Evolutionary conservation across 805 yeast genomes (phyloP).

Genomic region (Yueomyces sinensis): DNA sequence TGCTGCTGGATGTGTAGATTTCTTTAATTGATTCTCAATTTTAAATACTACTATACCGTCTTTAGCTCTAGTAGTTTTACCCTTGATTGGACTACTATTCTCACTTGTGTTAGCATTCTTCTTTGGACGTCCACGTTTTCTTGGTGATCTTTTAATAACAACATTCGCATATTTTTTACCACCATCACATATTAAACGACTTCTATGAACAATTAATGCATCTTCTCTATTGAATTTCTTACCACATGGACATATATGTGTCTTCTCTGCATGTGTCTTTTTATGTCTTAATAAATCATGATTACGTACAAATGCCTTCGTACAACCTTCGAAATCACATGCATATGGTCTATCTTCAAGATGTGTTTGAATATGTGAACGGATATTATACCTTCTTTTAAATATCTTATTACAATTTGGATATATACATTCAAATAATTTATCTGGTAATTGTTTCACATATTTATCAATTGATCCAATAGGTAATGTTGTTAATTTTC

Average conservation of each 20-base stretch:
- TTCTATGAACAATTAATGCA: constrained; percentile 69
- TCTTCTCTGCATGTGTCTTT: constrained; percentile 68
- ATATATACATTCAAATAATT: constrained; percentile 60
- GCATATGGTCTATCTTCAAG: constrained; percentile 84
- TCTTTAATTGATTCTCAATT: constrained; percentile 18
- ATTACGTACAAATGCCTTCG: constrained; percentile 82
- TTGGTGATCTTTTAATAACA: constrained; percentile 19
- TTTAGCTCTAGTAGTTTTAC: constrained; percentile 10
- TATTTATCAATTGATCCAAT: constrained; percentile 81
- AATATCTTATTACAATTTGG: constrained; percentile 72
- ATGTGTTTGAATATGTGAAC: constrained; percentile 96
- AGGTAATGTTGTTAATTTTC: constrained; percentile 39
- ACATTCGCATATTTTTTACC: constrained; percentile 29
- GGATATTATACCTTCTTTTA: constrained; percentile 77
- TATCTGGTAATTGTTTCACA: constrained; percentile 70
- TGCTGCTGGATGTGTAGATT: too few relatives aligned
- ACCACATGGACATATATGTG: constrained; percentile 77
- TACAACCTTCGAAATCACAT: constrained; percentile 53
- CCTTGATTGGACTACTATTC: constrained; percentile 17
- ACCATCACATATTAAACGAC: constrained; percentile 70
- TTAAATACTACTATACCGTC: constrained; percentile 12
- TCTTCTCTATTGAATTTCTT: constrained; percentile 82
- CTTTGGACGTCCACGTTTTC: constrained; percentile 14
- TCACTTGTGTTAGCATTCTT: constrained; percentile 4
- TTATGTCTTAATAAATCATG: constrained; percentile 88